Base-by-base conservation (phyloP, 257 asterid species). In the Osmanthus fragrans region DNA sequence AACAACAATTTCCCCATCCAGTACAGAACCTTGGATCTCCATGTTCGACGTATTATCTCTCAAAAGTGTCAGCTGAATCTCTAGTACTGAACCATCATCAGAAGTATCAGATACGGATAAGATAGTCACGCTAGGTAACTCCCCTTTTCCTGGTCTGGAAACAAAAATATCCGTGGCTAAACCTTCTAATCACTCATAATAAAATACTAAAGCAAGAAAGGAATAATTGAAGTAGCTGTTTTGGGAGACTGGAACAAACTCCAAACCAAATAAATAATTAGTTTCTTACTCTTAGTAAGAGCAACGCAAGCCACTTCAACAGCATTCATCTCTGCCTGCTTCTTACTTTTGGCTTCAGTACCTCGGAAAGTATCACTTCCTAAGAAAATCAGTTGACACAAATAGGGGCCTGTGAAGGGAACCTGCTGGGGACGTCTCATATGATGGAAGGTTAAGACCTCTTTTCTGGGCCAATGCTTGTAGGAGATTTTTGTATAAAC, bases 301-400 rank as follows among this genome's bases (percentile, higher is more conserved):
- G 86, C 82, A 40, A 21, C 51, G 71, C 84, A 92, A 47, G 96
- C 97, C 83, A 79, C 85, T 83, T 88, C 88, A 18, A 97, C 97
- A 63, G 97, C 97, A 77, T 80, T 86, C 90, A 88, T 88, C 88
- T 94, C 98, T 68, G 97, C 91, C 73, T 75, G 92, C 83, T 92
- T 94, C 90, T 88, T 94, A 33, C 89, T 86, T 78, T 82, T 90
- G 66, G 92, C 90, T 79, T 87, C 94, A 51, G 69, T 80, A 33
- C 98, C 97, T 77, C 37, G 70, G 76, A 83, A 88, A 67, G 63
- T 81, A 54, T 73, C 36, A 63, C 84, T 77, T 54, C 92, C 97
- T 73, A n/a, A n/a, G n/a, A n/a, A n/a, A n/a, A 94, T 56, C 96
- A 4, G 82, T 74, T 4, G 94, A 89, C 70, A 78, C 56, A 84